Percentiles rank a stretch among this genome's conserved stretches.
These are phyloP conservation scores for Bocquillonia castaneifolia DNA, from an alignment of 441 rosid genomes.

Conservation along the genomic window DNA sequence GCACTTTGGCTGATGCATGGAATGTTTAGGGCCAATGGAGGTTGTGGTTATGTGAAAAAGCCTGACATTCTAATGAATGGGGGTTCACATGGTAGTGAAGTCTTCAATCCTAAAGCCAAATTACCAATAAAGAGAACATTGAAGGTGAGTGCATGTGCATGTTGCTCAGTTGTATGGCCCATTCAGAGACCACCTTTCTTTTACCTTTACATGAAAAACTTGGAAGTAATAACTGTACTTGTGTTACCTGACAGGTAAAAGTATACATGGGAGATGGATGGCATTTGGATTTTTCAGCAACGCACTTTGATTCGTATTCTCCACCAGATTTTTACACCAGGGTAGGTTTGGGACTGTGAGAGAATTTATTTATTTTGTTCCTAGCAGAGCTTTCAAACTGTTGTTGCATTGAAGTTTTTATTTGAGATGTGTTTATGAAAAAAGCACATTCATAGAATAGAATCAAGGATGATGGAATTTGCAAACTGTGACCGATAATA, in stretches of 20 bases:
- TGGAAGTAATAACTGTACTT: neutral
- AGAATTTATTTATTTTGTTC: neutral
- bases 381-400: neutral
- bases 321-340: slow-evolving; percentile 79
- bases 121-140: slow-evolving; percentile 49
- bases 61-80: slow-evolving; percentile 54
- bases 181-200: neutral
- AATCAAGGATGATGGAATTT: too few species aligned
- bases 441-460: too few species aligned
- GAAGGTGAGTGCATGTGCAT: slow-evolving; percentile 48
- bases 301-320: slow-evolving; percentile 73
- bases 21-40: slow-evolving; percentile 80
- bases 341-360: slow-evolving; percentile 32
- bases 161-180: neutral
- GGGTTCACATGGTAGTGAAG: slow-evolving; percentile 34
- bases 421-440: neutral
- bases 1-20: slow-evolving; percentile 86
- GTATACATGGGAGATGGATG: slow-evolving; percentile 89
- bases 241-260: slow-evolving; percentile 46
- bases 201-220: neutral
- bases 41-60: slow-evolving; percentile 79
- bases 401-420: neutral
- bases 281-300: slow-evolving; percentile 64
- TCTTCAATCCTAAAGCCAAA: slow-evolving; percentile 55
- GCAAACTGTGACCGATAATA: neutral